phyloP scores from a whole-genome alignment of 306 rosid genomes.

The Chamaecrista fasciculata region DNA sequence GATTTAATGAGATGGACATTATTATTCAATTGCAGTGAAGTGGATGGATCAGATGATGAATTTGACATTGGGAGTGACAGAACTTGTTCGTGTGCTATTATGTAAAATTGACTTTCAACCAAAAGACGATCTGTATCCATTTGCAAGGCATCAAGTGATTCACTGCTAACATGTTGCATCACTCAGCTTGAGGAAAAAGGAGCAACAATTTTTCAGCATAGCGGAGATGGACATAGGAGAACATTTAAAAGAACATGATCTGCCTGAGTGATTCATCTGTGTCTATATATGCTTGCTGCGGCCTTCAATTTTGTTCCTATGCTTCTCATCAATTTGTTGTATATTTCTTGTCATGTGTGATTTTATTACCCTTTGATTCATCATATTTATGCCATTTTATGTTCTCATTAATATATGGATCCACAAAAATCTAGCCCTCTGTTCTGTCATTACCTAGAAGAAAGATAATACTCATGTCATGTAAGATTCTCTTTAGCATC shows the following conservation, averaged over 20 bases:
- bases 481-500: constrained; percentile 29
- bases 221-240: constrained; percentile 27
- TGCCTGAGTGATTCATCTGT: constrained; percentile 39
- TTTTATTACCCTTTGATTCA: constrained; percentile 51
- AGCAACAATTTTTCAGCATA: constrained; percentile 36
- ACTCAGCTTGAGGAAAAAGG: constrained; percentile 38
- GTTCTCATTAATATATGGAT: neutral
- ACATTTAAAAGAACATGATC: constrained; percentile 1
- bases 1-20: constrained; percentile 38
- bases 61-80: constrained; percentile 72
- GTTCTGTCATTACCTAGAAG: constrained; percentile 25
- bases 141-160: constrained; percentile 27
- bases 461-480: constrained; percentile 17
- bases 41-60: constrained; percentile 79
- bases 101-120: constrained; percentile 56
- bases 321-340: constrained; percentile 47
- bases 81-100: constrained; percentile 72
- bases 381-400: constrained; percentile 37
- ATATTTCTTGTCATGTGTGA: constrained; percentile 53
- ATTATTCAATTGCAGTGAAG: constrained; percentile 65
- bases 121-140: constrained; percentile 33
- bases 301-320: constrained; percentile 74
- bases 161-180: constrained; percentile 38
- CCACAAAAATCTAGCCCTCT: constrained; percentile 17
- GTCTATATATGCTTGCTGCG: constrained; percentile 52